Base-by-base conservation (phyloP, 108 stramenopile genomes). In the Cyclotella atomus region DNA sequence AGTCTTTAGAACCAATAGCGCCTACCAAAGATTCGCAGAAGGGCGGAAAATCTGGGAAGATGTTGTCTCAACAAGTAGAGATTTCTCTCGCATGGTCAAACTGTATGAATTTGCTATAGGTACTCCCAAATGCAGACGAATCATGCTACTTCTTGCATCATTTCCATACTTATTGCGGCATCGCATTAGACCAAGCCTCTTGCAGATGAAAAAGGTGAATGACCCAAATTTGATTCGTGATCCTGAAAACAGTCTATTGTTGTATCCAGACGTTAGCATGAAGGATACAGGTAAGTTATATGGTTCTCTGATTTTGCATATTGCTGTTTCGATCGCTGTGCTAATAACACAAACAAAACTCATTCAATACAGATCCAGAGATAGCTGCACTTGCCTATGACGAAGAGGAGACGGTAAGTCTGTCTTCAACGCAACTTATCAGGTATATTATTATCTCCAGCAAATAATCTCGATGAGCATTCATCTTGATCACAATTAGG, bases 21-120 rank as follows among this genome's bases (percentile, higher is more conserved):
- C 95, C 9, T 98, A 98, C 62, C 87, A 92, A 56, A 83, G 97
- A 55, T 97, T 95, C 83, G 91, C 92, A 46, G 97, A 97, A 65
- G 97, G 97, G 44, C 74, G 73, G 52, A 88, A 88, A 61, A 90
- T 90, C 20, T 93, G 89, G 89, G 88, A 90, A 78, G 71, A 74
- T 29, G 90, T 93, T 49, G 77, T 92, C 34, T 83, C 84, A 60
- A 71, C 66, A 3, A 63, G 90, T 19, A 76, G 97, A 17, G 96
- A 96, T 74, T 77, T 95, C 57, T 94, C 89, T 35, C 67, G 97
- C 44, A 83, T 93, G 87, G 54, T 84, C 19, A 88, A 81, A 30
- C 83, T 97, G 25, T 97, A 95, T 69, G 91, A 94, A 65, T 74
- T 76, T 38, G 87, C 90, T 44, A 85, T 97, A 57, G 95, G 97